A percentile compares a stretch with the other conserved stretches of the same genome.
phyloP scores from a whole-genome alignment of 108 stramenopile species.

The Mayamaea pseudoterrestris region DNA sequence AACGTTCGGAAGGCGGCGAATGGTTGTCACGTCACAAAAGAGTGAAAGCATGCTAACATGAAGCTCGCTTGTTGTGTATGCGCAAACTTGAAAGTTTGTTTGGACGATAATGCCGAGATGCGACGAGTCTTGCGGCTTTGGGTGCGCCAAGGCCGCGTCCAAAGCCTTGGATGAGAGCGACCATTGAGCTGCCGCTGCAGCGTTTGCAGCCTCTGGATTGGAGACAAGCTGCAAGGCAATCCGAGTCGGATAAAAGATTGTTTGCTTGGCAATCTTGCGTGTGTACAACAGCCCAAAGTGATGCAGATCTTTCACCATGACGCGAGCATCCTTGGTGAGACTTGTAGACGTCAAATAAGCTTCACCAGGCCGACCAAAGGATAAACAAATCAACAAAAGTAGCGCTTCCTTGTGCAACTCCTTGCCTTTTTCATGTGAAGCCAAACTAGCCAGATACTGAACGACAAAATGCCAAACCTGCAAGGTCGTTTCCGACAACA shows the following conservation, averaged over 20 bases:
- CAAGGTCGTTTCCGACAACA: slow-evolving; percentile 63
- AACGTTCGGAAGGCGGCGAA: slow-evolving; percentile 75
- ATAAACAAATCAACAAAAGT: slow-evolving; percentile 57
- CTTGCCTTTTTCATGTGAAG: slow-evolving; percentile 21
- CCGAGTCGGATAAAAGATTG: slow-evolving; percentile 68
- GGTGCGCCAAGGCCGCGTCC: slow-evolving; percentile 47
- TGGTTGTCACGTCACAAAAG: slow-evolving; percentile 71
- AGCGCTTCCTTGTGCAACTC: slow-evolving; percentile 40
- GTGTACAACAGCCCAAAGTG: slow-evolving; percentile 66
- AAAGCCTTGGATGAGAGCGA: slow-evolving; percentile 45
- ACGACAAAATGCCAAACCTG: slow-evolving; percentile 83
- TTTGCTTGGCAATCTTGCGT: slow-evolving; percentile 43
- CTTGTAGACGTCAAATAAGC: slow-evolving; percentile 45
- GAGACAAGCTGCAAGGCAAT: slow-evolving; percentile 65
- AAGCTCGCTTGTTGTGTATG: slow-evolving; percentile 72
- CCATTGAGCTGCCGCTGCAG: slow-evolving; percentile 21
- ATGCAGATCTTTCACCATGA: slow-evolving; percentile 58
- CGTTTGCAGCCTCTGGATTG: slow-evolving; percentile 3
- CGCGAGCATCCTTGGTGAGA: slow-evolving; percentile 37
- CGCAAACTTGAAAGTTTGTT: slow-evolving; percentile 85
- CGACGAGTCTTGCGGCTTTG: slow-evolving; percentile 43
- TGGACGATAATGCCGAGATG: slow-evolving; percentile 83
- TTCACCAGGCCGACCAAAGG: slow-evolving; percentile 57
- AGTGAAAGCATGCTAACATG: slow-evolving; percentile 76
- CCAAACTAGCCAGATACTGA: slow-evolving; percentile 46